Base-by-base conservation (phyloP, 2,329 filamentous ascomycete species). In the Aureobasidium sp. region DNA sequence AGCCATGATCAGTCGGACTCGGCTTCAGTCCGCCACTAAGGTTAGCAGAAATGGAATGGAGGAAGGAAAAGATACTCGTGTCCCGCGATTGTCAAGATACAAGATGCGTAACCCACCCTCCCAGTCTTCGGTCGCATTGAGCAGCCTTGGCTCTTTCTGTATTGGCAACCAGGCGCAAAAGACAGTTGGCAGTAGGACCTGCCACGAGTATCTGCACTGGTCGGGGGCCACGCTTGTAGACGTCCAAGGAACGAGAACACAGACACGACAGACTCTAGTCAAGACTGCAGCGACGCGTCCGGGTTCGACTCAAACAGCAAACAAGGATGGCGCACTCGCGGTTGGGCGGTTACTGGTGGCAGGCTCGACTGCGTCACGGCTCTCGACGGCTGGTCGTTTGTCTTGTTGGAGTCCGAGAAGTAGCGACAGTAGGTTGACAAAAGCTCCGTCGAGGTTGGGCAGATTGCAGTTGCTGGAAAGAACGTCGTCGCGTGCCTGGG, bases 311-410 rank as follows among this genome's bases (percentile, higher is more conserved):
- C 13, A 9, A 7, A 39, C 37, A 26, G 26, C 53, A 20, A 15
- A 23, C 42, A 37, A 48, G 56, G 56, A 48, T 47, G 56, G 56
- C 56, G 32, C 56, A 23, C 44, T 37, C 56, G 12, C 56, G 34
- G 44, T 59, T 59, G 56, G 56, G 56, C 56, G 56, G 34, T 50
- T 39, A 59, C 56, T n/a, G 56, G 44, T 37, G 44, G 44, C 44
- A 50, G 56, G 39, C 53, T 29, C 34, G 29, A 20, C 23, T 20
- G 47, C 20, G 29, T 50, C 47, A 17, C 47, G 23, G n/a, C 13
- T 53, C 13, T 37, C 34, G 34, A 15, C 15, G 12, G n/a, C 29
- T 20, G 29, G 1, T 7, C 20, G 15, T 15, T 34, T 32, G 27
- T 10, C 7, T 15, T 36, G 47, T 10, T 20, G 27, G 20, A n/a